Evolutionary conservation across 2,329 filamentous ascomycete species (phyloP), one percentile per base, ranked within the genome.

Genomic region (Coniella lustricola): DNA sequence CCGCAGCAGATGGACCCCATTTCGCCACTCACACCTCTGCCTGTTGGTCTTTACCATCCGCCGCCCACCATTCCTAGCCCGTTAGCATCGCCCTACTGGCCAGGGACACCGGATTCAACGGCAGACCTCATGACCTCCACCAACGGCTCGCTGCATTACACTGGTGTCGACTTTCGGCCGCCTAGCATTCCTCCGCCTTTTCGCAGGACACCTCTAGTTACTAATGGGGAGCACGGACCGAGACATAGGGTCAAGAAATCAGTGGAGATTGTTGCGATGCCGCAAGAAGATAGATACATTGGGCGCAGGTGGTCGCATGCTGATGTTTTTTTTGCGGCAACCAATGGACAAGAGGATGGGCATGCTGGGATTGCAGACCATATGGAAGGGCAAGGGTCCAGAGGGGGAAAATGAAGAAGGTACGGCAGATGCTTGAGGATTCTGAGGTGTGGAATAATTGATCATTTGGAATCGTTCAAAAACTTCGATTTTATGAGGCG

Each of bases 271-370:
- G 29, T 25, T 42, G 17, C n/a, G 21, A 16, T 45, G 35, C n/a
- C 46, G 41, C 20, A 36, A 47, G 17, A 49, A 42, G n/a, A 44
- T 43, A 16, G 18, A 4, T 47, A 22, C 42, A 35, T 2, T 0
- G 42, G 41, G 7, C 51, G 51, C 5, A 50, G 51, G 25, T 50
- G 48, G 37, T 56, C 56, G 13, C 22, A 58, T 10, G 43, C 49
- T 14, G 25, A 53, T 7, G 42, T 49, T 7, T 33, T 35, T 22
- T n/a, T 48, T 50, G 14, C 39, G 44, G 5, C 49, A 36, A 22
- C 49, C 48, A 1, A 52, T 46, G 16, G 53, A 59, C 4, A 62
- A 61, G 46, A 59, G 63, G 18, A 61, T 61, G 60, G 66, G 65
- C 38, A 49, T 67, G 54, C 63, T 64, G n/a, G 51, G 57, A 16